These are phyloP conservation scores for Datisca glomerata DNA, from an alignment of 306 rosid species.

Conservation along the genomic window DNA sequence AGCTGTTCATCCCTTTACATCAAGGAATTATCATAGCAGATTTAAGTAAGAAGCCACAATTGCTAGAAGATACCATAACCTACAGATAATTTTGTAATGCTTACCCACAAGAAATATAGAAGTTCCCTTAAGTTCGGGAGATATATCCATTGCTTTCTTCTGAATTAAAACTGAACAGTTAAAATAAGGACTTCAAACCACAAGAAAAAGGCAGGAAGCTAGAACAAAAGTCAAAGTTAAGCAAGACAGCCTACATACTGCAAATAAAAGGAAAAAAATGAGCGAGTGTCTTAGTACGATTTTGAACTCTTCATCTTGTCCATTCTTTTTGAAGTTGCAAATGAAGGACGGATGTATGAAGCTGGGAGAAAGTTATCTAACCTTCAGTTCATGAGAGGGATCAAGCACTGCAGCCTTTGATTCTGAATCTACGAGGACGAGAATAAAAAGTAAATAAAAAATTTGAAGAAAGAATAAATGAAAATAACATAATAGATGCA, in stretches of 20 bases:
- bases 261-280: neutral
- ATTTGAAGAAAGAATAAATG: no score
- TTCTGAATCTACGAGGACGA: conserved; percentile 21
- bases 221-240: neutral
- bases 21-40: conserved; percentile 3
- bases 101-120: conserved; percentile 85
- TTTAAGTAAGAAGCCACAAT: no score
- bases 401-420: conserved; percentile 26
- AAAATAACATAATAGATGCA: no score
- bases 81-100: no score
- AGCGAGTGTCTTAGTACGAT: neutral
- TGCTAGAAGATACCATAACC: no score
- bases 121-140: conserved; percentile 70
- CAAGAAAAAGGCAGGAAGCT: neutral
- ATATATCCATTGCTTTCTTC: conserved; percentile 64
- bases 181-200: conserved; percentile 36
- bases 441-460: no score
- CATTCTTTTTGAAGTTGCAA: conserved; percentile 1
- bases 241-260: neutral
- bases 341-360: neutral
- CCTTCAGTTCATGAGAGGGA: conserved; percentile 50
- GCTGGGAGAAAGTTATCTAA: conserved; percentile 21
- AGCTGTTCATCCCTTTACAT: conserved; percentile 59
- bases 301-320: neutral
- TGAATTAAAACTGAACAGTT: conserved; percentile 48